Base-by-base conservation (phyloP, 495 filamentous ascomycete genomes). In the Aspergillus leporis region DNA sequence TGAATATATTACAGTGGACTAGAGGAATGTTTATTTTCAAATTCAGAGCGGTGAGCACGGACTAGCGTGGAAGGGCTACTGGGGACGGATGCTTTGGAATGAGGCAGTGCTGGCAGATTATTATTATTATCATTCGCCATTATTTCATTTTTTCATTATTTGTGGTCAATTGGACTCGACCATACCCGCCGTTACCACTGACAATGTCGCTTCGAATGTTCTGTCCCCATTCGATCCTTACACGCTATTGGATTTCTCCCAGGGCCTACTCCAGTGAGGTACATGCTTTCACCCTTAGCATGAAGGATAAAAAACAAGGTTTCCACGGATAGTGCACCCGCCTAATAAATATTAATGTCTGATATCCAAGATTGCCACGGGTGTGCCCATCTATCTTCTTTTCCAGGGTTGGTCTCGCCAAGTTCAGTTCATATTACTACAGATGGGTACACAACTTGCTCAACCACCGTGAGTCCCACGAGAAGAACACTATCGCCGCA, bases 61-160 rank as follows among this genome's bases (percentile, higher is more conserved):
- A 36, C 43, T 43, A 54, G 38, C 28, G 61, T 59, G 55, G 34
- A 53, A 58, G 21, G 61, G 43, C 51, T 30, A 61, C 51, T 56
- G 59, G 50, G 43, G 58, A 53, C 41, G 46, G 47, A 38, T 53
- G 56, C 53, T 55, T 59, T 55, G 59, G 60, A 67, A 56, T 59
- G 65, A 67, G 65, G 65, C 65, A 67, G 65, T 67, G 61, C 65
- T 67, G 64, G 55, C 41, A 61, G 56, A 47, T 49, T 56, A 14
- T 14, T 34, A 21, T 30, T 16, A 55, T 51, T 54, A 48, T 48
- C 52, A 53, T 48, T 31, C 23, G 16, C 34, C 47, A 56, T 61
- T 53, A 32, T 57, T 53, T 14, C 41, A 23, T 1, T 16, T 32
- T 53, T 34, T 53, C 21, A 34, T 53, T 40, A 21, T 36, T 36